Base-by-base conservation (phyloP, 371 early-diverging fungal species). In the Apophysomyces ossiformis region DNA sequence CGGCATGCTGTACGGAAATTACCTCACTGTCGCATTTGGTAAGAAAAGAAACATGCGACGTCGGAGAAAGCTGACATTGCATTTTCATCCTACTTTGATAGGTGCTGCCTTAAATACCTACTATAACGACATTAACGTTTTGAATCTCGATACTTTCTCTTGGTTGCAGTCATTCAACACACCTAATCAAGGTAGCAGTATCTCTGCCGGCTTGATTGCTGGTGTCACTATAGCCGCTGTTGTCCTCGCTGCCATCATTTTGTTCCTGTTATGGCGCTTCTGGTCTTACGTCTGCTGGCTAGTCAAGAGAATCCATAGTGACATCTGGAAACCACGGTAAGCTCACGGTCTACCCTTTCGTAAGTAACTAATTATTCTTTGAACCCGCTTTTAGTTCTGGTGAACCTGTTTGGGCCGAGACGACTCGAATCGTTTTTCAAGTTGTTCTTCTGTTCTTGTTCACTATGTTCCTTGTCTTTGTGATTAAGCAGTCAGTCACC, bases 371-470 rank as follows among this genome's bases (percentile, higher is more conserved):
- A 5, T 4, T 58, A 21, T 1, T 32, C 26, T 50, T 46, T 58
- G 11, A n/a, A 18, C 26, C 6, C 12, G 2, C 6, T 37, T 4
- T 58, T n/a, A 76, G 80, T 71, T 70, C 74, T 47, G 83, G 83
- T 73, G 83, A 82, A 62, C 83, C 83, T 21, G 45, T 79, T 9
- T 82, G 83, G 83, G 83, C 83, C 32, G 83, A 82, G 65, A 82
- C 83, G 4, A 68, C 78, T 4, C 73, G 83, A 26, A 73, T 82
- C 37, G 54, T 70, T 32, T 76, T 68, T 58, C 78, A 82, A 67
- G 64, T 79, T 39, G 68, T 82, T 44, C 70, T 82, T 18, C 57
- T 82, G 37, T 76, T 82, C 71, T 36, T 82, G 18, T 79, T 82
- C 60, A 57, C 69, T 37, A 61, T 76, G 57, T 79, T 77, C 61